A percentile compares a stretch with the other conserved stretches of the same genome.
phyloP scores from a whole-genome alignment of 306 rosid genomes.

The Vachellia collinsii region DNA sequence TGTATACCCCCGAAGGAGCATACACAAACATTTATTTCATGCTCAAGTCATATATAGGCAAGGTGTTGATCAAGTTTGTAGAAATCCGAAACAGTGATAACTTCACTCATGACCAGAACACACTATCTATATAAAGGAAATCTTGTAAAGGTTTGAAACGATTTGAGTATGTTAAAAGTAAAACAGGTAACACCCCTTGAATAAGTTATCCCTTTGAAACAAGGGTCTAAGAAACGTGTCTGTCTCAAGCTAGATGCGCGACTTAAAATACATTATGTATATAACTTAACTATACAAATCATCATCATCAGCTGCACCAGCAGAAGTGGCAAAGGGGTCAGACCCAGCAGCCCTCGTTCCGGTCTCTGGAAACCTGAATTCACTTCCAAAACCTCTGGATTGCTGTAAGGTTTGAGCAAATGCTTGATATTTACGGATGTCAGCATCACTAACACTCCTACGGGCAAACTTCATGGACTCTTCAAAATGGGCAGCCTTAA shows the following conservation, averaged over 20 bases:
- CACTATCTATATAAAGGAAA: not conserved
- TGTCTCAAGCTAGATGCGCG: not conserved
- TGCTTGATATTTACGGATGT: constrained; percentile 55
- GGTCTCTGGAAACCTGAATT: constrained; percentile 47
- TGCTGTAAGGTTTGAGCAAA: constrained; percentile 63
- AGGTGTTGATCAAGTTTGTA: too few relatives aligned
- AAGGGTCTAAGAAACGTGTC: not conserved
- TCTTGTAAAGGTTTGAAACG: not conserved
- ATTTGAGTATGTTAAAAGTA: not conserved
- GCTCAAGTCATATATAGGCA: too few relatives aligned
- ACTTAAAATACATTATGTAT: not conserved
- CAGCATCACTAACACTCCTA: constrained; percentile 51
- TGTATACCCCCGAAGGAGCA: too few relatives aligned
- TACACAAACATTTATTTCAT: too few relatives aligned
- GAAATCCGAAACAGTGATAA: not conserved
- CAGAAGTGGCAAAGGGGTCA: constrained; percentile 51
- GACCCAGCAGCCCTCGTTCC: constrained; percentile 40
- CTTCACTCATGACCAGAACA: constrained; percentile 2
- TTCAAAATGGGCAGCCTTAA: constrained; percentile 55
- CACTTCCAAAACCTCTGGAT: constrained; percentile 56
- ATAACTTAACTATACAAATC: constrained; percentile 46
- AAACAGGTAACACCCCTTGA: constrained; percentile 4
- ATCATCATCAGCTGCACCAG: constrained; percentile 52
- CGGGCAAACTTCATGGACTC: constrained; percentile 61
- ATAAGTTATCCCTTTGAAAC: constrained; percentile 10